Percentiles rank a stretch among this genome's conserved stretches.
phyloP scores from a whole-genome alignment of 306 rosid species.

The Ceratonia siliqua region DNA sequence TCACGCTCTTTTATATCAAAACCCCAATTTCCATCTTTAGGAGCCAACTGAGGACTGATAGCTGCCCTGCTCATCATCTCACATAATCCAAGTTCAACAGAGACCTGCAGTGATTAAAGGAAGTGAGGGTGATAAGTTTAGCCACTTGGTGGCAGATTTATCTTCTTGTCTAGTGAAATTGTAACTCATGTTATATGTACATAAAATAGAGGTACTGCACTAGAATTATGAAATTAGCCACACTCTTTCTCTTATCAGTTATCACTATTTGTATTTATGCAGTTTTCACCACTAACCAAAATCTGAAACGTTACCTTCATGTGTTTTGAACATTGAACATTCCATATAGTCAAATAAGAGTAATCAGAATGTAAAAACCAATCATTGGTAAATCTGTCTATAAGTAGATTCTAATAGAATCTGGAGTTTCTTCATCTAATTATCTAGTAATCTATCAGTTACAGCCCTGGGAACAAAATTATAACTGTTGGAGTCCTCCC shows the following conservation, averaged over 20 bases:
- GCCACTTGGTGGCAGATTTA: not conserved
- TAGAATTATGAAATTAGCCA: not conserved
- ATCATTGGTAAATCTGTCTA: not conserved
- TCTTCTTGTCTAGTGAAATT: not conserved
- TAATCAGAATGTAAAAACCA: not conserved
- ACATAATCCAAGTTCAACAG: slow-evolving; percentile 86
- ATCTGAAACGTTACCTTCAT: not conserved
- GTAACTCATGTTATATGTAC: not conserved
- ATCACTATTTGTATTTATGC: not conserved
- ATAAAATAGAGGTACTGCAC: not conserved
- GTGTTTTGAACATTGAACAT: slow-evolving; percentile 5
- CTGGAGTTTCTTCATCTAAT: slow-evolving; percentile 1
- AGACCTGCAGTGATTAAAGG: slow-evolving; percentile 47
- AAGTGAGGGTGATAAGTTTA: not conserved
- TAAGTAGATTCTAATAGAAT: not conserved
- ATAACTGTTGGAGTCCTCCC: too few species aligned
- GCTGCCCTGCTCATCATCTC: slow-evolving; percentile 77
- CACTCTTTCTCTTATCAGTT: not conserved
- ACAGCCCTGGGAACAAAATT: not conserved
- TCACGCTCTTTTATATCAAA: slow-evolving; percentile 70
- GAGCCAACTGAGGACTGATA: slow-evolving; percentile 51
- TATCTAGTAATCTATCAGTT: not conserved
- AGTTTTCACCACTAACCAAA: slow-evolving; percentile 18
- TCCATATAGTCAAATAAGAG: not conserved
- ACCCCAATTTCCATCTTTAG: slow-evolving; percentile 77